Percentiles rank a stretch among this genome's conserved stretches.
phyloP scores from a whole-genome alignment of 106 monocot genomes.

The Apostasia ramifera region DNA sequence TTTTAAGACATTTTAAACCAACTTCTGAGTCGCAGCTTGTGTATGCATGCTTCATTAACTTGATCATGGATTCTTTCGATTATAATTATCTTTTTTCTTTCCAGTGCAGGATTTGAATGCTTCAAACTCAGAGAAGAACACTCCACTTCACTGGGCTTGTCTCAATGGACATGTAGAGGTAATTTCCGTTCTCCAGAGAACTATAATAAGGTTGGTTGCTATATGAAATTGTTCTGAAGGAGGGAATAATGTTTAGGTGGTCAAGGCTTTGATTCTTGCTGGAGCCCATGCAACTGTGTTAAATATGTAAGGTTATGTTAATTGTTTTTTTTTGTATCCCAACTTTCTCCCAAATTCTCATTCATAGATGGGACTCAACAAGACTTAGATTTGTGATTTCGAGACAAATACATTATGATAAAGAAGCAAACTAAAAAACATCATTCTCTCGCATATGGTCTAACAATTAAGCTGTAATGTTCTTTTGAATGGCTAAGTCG shows the following conservation, averaged over 20 bases:
- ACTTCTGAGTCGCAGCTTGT: no score
- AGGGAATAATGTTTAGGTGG: constrained; percentile 33
- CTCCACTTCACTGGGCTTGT: constrained; percentile 96
- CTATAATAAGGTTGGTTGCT: neutral
- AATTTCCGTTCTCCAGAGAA: neutral
- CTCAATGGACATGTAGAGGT: constrained; percentile 93
- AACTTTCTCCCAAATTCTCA: no score
- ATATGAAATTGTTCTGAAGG: constrained; percentile 1
- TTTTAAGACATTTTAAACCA: no score
- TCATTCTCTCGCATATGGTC: no score
- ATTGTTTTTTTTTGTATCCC: neutral
- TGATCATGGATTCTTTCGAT: neutral
- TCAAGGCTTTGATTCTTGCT: constrained; percentile 52
- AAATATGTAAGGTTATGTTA: constrained; percentile 40
- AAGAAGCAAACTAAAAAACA: no score
- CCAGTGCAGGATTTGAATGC: constrained; percentile 74
- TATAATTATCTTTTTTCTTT: neutral
- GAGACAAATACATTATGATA: no score
- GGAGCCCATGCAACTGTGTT: constrained; percentile 64
- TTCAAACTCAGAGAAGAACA: constrained; percentile 69
- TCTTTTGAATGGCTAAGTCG: no score
- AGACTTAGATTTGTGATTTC: no score
- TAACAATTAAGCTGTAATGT: no score
- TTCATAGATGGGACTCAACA: no score
- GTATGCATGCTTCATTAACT: neutral